Conservation (phyloP, 2,329 filamentous ascomycete genomes). For the Esteya vermicola region DNA sequence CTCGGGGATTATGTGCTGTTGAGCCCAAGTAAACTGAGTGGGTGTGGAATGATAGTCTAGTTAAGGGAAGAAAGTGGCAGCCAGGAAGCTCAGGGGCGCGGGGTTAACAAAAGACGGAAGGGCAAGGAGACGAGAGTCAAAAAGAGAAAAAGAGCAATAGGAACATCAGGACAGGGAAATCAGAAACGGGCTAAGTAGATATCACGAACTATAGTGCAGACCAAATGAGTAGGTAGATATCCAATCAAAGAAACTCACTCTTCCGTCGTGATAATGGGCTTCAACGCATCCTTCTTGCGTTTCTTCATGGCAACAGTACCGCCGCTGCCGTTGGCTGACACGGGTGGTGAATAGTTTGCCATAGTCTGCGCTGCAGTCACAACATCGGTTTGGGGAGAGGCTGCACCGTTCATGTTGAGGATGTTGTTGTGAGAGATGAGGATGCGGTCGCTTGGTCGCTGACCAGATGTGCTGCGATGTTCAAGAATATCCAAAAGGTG, state of each 20-base stretch:
- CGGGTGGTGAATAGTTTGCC: constrained; percentile 3
- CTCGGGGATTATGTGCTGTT: too few relatives aligned
- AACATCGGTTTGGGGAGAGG: constrained; percentile 4
- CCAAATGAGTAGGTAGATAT: too few relatives aligned
- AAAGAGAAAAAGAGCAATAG: not conserved
- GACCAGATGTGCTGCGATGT: not conserved
- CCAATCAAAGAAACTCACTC: too few relatives aligned
- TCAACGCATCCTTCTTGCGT: constrained; percentile 59
- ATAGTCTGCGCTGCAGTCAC: constrained; percentile 2
- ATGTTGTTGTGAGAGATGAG: not conserved
- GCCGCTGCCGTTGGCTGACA: constrained; percentile 4
- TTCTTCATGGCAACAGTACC: constrained; percentile 35
- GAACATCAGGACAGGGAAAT: not conserved
- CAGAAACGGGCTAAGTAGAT: not conserved
- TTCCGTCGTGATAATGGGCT: constrained; percentile 60
- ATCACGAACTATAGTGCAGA: too few relatives aligned
- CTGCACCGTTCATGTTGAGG: constrained; percentile 10
- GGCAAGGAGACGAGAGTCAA: not conserved
- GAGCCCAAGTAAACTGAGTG: too few relatives aligned
- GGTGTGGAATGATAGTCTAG: too few relatives aligned
- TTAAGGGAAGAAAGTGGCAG: too few relatives aligned
- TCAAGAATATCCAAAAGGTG: not conserved
- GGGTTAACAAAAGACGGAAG: too few relatives aligned
- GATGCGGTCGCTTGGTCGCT: constrained; percentile 1
- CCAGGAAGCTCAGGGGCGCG: too few relatives aligned